Conservation (phyloP, 192 early-diverging fungal species). For the Coemansia sp. region DNA sequence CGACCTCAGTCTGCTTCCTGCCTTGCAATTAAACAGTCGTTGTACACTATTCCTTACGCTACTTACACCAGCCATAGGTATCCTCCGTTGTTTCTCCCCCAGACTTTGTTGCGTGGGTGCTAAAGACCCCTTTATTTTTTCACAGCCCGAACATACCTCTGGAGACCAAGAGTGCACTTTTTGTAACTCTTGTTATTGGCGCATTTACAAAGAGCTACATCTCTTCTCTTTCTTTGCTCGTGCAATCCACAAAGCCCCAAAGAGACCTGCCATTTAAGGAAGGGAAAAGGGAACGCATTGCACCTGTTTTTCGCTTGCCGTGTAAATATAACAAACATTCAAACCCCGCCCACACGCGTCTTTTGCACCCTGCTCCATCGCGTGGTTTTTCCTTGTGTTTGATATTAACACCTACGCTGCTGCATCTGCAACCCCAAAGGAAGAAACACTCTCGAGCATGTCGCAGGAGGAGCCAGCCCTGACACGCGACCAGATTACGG, state of each 20-base stretch:
- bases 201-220: neutral
- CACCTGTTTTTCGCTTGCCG: neutral
- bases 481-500: conserved; percentile 15
- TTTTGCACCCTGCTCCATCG: neutral
- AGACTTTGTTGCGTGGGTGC: too few species aligned
- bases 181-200: neutral
- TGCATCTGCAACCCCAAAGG: too few species aligned
- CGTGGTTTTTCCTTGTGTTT: neutral
- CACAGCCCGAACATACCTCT: too few species aligned
- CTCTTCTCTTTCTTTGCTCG: neutral
- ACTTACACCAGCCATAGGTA: too few species aligned
- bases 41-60: neutral
- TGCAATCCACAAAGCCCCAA: neutral
- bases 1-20: neutral
- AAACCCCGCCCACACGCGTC: neutral
- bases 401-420: neutral
- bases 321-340: neutral
- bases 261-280: neutral
- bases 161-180: neutral
- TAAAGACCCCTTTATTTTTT: too few species aligned
- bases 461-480: conserved; percentile 3
- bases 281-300: neutral
- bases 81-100: too few species aligned
- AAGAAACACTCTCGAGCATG: neutral
- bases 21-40: neutral